Conservation (phyloP, 139 green algal species). For the Tetraselmis striata region DNA sequence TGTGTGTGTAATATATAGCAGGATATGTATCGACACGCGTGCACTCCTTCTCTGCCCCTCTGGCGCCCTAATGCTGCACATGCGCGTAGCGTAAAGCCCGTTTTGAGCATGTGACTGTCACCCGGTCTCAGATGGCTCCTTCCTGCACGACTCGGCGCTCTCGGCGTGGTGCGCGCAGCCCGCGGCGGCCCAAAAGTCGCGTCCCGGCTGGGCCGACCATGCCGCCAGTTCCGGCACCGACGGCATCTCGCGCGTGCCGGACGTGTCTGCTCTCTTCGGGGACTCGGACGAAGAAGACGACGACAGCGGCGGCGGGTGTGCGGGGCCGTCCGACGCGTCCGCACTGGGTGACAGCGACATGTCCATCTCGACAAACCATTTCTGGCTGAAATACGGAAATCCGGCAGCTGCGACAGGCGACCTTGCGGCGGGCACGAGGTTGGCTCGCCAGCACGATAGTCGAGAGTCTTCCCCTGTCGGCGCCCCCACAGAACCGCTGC, state of each 20-base stretch:
- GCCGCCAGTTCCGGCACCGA: no score
- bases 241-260: neutral
- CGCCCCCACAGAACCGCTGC: no score
- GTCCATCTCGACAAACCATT: neutral
- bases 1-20: no score
- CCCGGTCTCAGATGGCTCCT: neutral
- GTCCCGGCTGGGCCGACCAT: neutral
- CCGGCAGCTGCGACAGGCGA: no score
- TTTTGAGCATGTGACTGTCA: no score
- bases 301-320: neutral
- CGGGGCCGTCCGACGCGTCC: neutral
- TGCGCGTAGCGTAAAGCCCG: no score
- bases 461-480: no score
- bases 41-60: no score
- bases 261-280: neutral
- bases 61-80: no score
- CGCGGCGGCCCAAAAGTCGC: neutral
- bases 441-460: no score
- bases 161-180: neutral
- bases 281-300: neutral
- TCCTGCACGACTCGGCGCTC: neutral
- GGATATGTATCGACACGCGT: no score
- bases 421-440: no score
- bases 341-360: neutral
- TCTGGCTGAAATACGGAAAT: neutral